Conservation (phyloP, 2,329 filamentous ascomycete genomes). For the Colletotrichum nymphaeae region DNA sequence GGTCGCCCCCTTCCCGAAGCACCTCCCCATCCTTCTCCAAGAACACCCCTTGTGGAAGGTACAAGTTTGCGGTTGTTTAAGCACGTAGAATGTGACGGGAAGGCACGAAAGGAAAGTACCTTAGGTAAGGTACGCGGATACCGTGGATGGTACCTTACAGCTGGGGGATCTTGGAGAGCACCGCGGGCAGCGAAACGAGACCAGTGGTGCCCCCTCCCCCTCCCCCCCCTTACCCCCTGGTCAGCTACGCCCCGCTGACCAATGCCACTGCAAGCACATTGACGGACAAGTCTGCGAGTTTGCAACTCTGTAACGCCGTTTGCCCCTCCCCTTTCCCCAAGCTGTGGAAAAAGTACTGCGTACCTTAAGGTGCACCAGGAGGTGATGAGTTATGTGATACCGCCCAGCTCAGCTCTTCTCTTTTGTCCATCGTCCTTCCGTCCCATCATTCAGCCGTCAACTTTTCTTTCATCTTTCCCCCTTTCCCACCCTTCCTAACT, state of each 20-base stretch:
- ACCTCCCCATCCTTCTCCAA: background rate
- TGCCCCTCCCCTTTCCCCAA: slow-evolving; percentile 11
- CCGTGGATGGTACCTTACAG: too few relatives aligned
- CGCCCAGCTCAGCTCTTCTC: slow-evolving; percentile 8
- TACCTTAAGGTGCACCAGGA: background rate
- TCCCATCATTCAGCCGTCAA: slow-evolving; percentile 22
- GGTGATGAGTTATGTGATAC: slow-evolving; percentile 29
- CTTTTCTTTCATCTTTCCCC: background rate
- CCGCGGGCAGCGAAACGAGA: too few relatives aligned
- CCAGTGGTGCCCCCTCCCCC: background rate
- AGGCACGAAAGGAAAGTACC: background rate
- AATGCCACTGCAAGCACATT: slow-evolving; percentile 35
- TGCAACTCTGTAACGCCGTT: slow-evolving; percentile 36
- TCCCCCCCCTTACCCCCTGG: background rate
- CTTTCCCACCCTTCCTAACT: slow-evolving; percentile 3
- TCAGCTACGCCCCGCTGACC: slow-evolving; percentile 28
- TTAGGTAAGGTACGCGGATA: too few relatives aligned
- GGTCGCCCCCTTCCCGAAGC: too few relatives aligned
- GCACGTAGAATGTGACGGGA: too few relatives aligned
- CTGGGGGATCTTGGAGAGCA: too few relatives aligned
- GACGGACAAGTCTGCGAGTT: slow-evolving; percentile 32
- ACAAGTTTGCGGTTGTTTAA: too few relatives aligned
- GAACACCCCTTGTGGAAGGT: too few relatives aligned
- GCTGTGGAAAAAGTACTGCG: background rate
- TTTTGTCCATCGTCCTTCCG: slow-evolving; percentile 27